Evolutionary conservation across 2,329 filamentous ascomycete genomes (phyloP), one percentile per base, ranked within the genome.

Genomic region (Sphaerulina vaccinii): DNA sequence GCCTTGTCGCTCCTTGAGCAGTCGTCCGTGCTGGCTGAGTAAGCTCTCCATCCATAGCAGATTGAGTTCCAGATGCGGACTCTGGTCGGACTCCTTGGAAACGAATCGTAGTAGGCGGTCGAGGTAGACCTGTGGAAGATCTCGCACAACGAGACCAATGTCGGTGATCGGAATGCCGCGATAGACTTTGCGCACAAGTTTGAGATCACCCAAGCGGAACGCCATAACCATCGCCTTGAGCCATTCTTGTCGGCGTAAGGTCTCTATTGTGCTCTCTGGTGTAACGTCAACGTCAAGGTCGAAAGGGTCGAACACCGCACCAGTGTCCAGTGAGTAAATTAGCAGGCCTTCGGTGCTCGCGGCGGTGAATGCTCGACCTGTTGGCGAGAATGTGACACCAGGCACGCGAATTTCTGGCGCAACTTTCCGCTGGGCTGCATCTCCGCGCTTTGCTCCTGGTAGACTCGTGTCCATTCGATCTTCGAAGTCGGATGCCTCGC

Each of bases 191-290:
- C 87, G 87, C 56, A 96, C 83, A 40, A 99, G 78, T 18, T 84
- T 82, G 3, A 84, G 79, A 69, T 95, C 89, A 72, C 96, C 96
- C 52, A 99, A 84, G 5, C 95, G 87, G 79, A 99, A 99, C 1
- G 91, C 87, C 93, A 99, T 99, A 58, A 96, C 85, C 5, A 99
- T 76, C 1, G 93, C 92, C 72, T 93, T 95, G 58, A 97, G 81
- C 70, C 88, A 95, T 66, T 96, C 88, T 56, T 81, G 81, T 50
- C 90, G 84, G 51, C 86, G 78, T 0, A 97, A 78, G 0, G 90
- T 93, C 2, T 86, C 65, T 4, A 78, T 65, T 0, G 75, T 78
- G 16, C 65, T 90, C 1, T 88, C 85, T 0, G 92, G 92, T 3
- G 93, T 99, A 61, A 99, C 88, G 58, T 88, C 88, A 66, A 97